Conservation (phyloP, 1,284 basidiomycete genomes). For the Pseudomicrostroma phylloplanum region DNA sequence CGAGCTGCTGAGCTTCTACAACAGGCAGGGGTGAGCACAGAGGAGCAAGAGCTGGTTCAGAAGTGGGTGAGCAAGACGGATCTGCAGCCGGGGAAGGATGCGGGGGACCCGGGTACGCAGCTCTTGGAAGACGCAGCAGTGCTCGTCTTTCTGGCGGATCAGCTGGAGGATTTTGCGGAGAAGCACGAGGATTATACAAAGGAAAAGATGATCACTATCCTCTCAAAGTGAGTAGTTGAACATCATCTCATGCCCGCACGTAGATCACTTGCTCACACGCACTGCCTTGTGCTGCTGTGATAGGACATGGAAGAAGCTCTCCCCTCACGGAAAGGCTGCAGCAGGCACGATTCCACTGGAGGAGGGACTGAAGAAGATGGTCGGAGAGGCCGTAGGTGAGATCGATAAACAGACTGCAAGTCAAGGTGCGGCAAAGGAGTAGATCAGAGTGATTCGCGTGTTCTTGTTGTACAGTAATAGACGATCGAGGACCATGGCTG, state of each 20-base stretch:
- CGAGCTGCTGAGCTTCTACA: slow-evolving; percentile 29
- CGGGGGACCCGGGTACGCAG: slow-evolving; percentile 27
- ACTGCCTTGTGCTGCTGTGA: neutral
- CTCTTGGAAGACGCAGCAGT: slow-evolving; percentile 46
- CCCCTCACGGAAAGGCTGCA: slow-evolving; percentile 28
- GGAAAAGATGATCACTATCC: slow-evolving; percentile 43
- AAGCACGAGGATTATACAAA: slow-evolving; percentile 33
- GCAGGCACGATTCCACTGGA: slow-evolving; percentile 46
- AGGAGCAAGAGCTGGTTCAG: slow-evolving; percentile 27
- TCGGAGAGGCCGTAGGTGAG: slow-evolving; percentile 26
- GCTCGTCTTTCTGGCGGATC: slow-evolving; percentile 40
- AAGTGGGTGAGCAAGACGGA: slow-evolving; percentile 45
- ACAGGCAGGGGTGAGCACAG: slow-evolving; percentile 22
- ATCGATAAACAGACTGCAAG: slow-evolving; percentile 21
- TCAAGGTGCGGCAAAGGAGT: neutral
- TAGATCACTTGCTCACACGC: neutral
- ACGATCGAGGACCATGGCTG: too few relatives aligned
- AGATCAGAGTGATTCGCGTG: too few relatives aligned
- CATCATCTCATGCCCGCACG: neutral
- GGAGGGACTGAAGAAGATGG: slow-evolving; percentile 22
- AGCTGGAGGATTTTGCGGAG: slow-evolving; percentile 33
- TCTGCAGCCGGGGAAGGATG: slow-evolving; percentile 29
- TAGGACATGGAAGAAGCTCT: slow-evolving; percentile 45
- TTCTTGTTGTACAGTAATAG: too few relatives aligned
- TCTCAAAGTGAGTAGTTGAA: slow-evolving; percentile 26